Evolutionary conservation across 176 grass and related monocot genomes (phyloP), one percentile per base, ranked within the genome.

Genomic region (Cenchrus purpureus): DNA sequence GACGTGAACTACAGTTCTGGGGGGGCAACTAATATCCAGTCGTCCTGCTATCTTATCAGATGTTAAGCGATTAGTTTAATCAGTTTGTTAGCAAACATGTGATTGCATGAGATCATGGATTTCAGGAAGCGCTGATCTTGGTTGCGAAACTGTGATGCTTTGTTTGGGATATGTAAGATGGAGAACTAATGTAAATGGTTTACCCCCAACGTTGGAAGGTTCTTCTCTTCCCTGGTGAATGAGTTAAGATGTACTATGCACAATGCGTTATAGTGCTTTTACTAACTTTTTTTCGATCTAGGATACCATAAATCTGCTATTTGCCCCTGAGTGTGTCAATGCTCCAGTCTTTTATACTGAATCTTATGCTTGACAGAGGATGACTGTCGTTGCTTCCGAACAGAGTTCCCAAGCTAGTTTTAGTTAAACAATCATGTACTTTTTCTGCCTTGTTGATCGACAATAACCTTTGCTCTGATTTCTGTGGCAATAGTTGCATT

Each of bases 1-100:
- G 34, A 71, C 71, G 76, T 19, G 82, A 84, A 66, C 48, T 84
- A 2, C 4, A 28, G 2, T 64, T 65, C 7, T 66, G 11, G 71
- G 57, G 81, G 1, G 37, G 29, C 10, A 10, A 71, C 20, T 71
- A 9, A 71, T 50, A n/a, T 46, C 19, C 20, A n/a, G 10, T 46
- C n/a, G 46, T 72, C 44, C 45, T 50, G 20, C 44, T 32, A 19
- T 12, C 1, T 11, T 71, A 7, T 71, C 68, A 5, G 2, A 13
- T 48, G 20, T 49, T 25, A 49, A 12, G 43, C 3, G 37, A 48
- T 7, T 0, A 48, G 40, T 71, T 48, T 3, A 29, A 25, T 22
- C 6, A 6, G 7, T 25, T 3, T 71, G 20, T 48, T 7, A 25
- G 68, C 20, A 49, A 22, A 71, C 68, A 71, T 71, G 68, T 48